phyloP scores from a whole-genome alignment of 106 monocot genomes.

The Xerophyta viscosa region DNA sequence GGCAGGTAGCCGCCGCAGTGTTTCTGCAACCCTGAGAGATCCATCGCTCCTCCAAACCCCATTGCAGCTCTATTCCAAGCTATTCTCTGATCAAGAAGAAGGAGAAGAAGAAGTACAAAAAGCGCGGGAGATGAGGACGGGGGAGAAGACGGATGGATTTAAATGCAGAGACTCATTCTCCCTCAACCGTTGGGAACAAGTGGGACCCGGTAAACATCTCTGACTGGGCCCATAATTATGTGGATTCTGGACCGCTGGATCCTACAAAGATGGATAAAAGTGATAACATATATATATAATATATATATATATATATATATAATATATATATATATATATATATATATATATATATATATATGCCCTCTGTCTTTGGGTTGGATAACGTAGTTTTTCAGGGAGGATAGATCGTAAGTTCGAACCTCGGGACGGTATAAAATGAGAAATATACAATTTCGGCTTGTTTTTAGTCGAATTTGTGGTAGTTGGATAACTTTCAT shows the following conservation, averaged over 20 bases:
- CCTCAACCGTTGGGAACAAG: not conserved
- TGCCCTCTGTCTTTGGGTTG: too few relatives aligned
- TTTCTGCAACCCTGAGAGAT: constrained; percentile 31
- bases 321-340: too few relatives aligned
- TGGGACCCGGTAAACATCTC: constrained; percentile 3
- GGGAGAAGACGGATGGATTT: not conserved
- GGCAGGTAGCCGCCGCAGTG: constrained; percentile 23
- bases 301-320: too few relatives aligned
- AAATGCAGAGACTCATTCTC: not conserved
- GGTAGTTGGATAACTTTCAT: too few relatives aligned
- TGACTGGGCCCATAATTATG: not conserved
- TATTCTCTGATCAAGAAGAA: not conserved
- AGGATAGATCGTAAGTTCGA: too few relatives aligned
- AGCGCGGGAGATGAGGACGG: not conserved
- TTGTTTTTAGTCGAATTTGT: too few relatives aligned
- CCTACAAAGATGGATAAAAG: not conserved
- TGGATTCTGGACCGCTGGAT: not conserved
- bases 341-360: too few relatives aligned
- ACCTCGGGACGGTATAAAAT: too few relatives aligned
- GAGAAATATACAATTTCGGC: too few relatives aligned
- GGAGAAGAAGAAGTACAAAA: not conserved
- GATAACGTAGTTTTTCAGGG: too few relatives aligned
- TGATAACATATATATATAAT: not conserved
- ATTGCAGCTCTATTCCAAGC: not conserved
- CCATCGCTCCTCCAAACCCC: constrained; percentile 20